These are phyloP conservation scores for Allantophomopsis lycopodina DNA, from an alignment of 2,329 filamentous ascomycete species.

Conservation along the genomic window DNA sequence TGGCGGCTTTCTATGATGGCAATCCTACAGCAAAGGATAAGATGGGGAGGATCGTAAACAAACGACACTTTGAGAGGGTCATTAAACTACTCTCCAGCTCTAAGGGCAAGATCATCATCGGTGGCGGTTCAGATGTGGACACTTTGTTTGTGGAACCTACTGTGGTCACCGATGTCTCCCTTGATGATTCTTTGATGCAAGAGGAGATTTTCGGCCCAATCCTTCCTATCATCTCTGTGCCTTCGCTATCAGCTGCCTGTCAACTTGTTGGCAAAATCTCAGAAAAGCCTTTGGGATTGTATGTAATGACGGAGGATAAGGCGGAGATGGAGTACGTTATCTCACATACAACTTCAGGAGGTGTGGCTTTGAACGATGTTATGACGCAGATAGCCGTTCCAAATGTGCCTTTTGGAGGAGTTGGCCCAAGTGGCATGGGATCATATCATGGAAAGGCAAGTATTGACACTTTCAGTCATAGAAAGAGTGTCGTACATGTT, in stretches of 20 bases:
- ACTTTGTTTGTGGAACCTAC: constrained; percentile 21
- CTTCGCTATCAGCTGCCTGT: constrained; percentile 3
- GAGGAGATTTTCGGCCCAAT: constrained; percentile 32
- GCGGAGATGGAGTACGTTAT: constrained; percentile 22
- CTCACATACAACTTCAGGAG: constrained; percentile 28
- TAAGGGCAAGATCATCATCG: constrained; percentile 12
- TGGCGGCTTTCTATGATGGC: constrained; percentile 16
- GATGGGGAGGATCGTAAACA: constrained; percentile 25
- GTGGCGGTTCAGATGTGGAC: constrained; percentile 10
- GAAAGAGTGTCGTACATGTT: background rate
- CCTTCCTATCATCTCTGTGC: constrained; percentile 23
- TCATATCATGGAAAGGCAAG: constrained; percentile 34
- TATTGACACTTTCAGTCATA: constrained; percentile 18
- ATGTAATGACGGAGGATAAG: constrained; percentile 23
- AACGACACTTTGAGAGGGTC: constrained; percentile 26
- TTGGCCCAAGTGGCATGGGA: constrained; percentile 32
- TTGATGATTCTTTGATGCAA: constrained; percentile 23
- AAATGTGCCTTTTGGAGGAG: constrained; percentile 32
- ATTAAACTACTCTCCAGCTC: constrained; percentile 20
- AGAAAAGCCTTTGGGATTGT: constrained; percentile 24
- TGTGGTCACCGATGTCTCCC: constrained; percentile 22
- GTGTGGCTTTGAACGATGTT: constrained; percentile 35
- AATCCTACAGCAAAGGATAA: constrained; percentile 3
- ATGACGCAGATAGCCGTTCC: constrained; percentile 27
- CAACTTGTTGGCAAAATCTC: constrained; percentile 16